Evolutionary conservation across 2,329 filamentous ascomycete species (phyloP).

Genomic region (Pseudocercospora fuligena): DNA sequence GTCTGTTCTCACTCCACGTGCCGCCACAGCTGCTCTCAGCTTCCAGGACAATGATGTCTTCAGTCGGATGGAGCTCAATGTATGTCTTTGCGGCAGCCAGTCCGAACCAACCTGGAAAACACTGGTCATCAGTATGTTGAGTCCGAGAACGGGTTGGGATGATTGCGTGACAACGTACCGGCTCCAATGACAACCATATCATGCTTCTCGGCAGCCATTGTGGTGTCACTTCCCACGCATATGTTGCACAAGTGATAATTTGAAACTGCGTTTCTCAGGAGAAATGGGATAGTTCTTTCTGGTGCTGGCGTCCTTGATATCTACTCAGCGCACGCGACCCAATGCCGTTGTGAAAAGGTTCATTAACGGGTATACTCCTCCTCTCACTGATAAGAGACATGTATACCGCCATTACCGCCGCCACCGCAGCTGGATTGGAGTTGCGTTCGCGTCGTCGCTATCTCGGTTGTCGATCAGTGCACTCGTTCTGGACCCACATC

Average conservation of each 20-base stretch:
- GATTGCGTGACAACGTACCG: conserved; percentile 46
- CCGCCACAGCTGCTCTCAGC: conserved; percentile 60
- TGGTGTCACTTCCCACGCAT: conserved; percentile 6
- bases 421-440: conserved; percentile 13
- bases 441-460: conserved; percentile 12
- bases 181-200: conserved; percentile 51
- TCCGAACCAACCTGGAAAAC: conserved; percentile 48
- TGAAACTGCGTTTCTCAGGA: not conserved
- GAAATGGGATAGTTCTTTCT: not conserved
- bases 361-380: conserved; percentile 13
- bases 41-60: conserved; percentile 53
- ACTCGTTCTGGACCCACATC: conserved; percentile 13
- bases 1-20: conserved; percentile 64
- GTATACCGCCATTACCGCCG: conserved; percentile 13
- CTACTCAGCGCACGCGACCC: conserved; percentile 13
- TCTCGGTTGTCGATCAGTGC: conserved; percentile 7
- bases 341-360: conserved; percentile 12
- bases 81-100: conserved; percentile 56
- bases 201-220: conserved; percentile 24
- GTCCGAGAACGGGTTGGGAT: not conserved
- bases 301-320: conserved; percentile 18
- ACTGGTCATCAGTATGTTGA: conserved; percentile 15
- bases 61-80: conserved; percentile 47
- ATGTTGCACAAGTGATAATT: not conserved
- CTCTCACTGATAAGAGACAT: conserved; percentile 22